Evolutionary conservation across 768 basidiomycete species (phyloP), one percentile per base, ranked within the genome.

Genomic region (Dendrothele bispora): DNA sequence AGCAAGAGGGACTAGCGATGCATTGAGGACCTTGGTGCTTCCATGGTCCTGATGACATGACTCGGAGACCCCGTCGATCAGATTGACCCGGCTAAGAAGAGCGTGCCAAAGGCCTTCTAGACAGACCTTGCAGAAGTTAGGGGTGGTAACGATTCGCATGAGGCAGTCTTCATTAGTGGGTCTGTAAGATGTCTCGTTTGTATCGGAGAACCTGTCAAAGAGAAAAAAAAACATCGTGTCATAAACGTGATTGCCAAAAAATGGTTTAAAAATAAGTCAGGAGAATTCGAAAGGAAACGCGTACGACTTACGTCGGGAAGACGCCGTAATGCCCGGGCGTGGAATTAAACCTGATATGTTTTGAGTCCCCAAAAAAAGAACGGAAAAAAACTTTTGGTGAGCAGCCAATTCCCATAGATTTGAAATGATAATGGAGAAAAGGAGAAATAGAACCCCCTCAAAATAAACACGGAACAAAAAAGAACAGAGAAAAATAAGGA

Each of bases 151-250:
- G 44, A 69, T 67, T 34, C 89, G 86, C 89, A 91, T 91, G 39
- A 91, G 79, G 60, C 89, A 91, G 61, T 83, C 85, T 50, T 88
- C 83, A 53, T 89, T 88, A 2, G 88, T 91, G 3, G 89, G 89
- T n/a, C 89, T 78, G 64, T 86, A 91, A 3, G 78, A 76, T 0
- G 85, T 89, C 43, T 63, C 61, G 55, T 90, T 88, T 30, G 68
- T 61, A 27, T 82, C 72, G 1, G 84, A 86, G 59, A 76, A 89
- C 17, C 86, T 88, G 51, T 17, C 5, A 21, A 35, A n/a, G 18
- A 37, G 12, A 7, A 5, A 24, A 28, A 15, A 29, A 15, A 21
- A n/a, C 25, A 36, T 39, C 47, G 38, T 14, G 43, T n/a, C 38
- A 7, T 15, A 2, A 18, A 25, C 30, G 28, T 45, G n/a, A 2